Evolutionary conservation across 2,329 filamentous ascomycete genomes (phyloP), one percentile per base, ranked within the genome.

Genomic region (Penicillium sp.): DNA sequence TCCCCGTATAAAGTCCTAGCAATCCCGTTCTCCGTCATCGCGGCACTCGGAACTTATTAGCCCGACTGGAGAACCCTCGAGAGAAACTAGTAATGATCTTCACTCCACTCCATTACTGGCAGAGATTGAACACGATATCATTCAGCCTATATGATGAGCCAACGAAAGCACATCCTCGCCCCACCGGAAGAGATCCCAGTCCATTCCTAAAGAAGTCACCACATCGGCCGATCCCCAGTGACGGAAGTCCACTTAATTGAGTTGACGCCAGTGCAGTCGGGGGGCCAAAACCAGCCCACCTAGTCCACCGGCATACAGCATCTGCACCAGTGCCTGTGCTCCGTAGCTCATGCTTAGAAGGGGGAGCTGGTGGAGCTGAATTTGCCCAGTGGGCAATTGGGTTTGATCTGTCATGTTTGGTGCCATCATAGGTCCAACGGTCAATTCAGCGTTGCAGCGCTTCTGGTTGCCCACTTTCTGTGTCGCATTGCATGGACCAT

Each of bases 331-430:
- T 8, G 32, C 24, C 24, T 27, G 27, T 13, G 13, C 5, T 16
- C 36, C 31, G 9, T 10, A 18, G 24, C 45, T 24, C 10, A 46
- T 27, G 8, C 18, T 27, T 27, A 27, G 18, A 18, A 18, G 21
- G 50, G 21, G 50, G 38, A 48, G 32, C 21, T 9, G 3, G 36
- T 16, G 29, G 18, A 44, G 31, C 18, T 27, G 45, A 18, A 18
- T 18, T 18, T 18, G 34, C 41, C 18, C 34, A 31, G 18, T 36
- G 45, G 40, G 47, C 27, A 54, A 50, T 42, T 54, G 42, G 42
- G 27, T 41, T 45, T 54, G 34, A 54, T 54, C 52, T 51, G 36
- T 50, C 52, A 54, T 27, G 27, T 36, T 38, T 27, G 24, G 24
- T 8, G 36, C 41, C 42, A 27, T 50, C 48, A 46, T 46, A 50